Evolutionary conservation across 139 green algal genomes (phyloP).

Genomic region (Chlorella sp.): DNA sequence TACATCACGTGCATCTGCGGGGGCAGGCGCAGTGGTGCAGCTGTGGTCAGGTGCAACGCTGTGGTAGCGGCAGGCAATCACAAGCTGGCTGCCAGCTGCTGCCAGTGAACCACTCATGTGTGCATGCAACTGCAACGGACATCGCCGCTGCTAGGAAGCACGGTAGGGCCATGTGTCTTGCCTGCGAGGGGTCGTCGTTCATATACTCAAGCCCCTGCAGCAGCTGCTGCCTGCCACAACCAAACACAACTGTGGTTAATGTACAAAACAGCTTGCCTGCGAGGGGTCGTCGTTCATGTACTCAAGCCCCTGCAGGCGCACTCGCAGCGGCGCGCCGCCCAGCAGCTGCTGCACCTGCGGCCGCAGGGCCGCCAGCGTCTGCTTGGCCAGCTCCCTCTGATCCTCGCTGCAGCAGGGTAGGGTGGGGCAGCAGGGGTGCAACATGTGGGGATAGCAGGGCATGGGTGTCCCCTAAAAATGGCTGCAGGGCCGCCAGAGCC

Average conservation of each 20-base stretch:
- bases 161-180: too few species aligned
- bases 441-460: background rate
- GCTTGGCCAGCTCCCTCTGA: conserved; percentile 36
- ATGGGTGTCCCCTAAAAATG: too few species aligned
- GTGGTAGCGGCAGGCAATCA: background rate
- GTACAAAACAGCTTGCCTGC: background rate
- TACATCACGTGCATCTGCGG: conserved; percentile 63
- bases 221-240: too few species aligned
- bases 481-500: too few species aligned
- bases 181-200: conserved; percentile 53
- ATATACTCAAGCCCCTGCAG: conserved; percentile 59
- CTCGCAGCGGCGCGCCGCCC: conserved; percentile 27
- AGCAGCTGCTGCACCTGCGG: conserved; percentile 41
- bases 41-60: background rate
- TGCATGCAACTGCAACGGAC: too few species aligned
- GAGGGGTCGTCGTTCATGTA: conserved; percentile 63
- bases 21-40: background rate
- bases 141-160: too few species aligned
- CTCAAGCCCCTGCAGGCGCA: conserved; percentile 49
- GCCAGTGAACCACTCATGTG: too few species aligned
- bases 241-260: too few species aligned
- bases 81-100: background rate
- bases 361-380: conserved; percentile 30
- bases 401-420: conserved; percentile 34
- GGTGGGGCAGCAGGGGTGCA: background rate